Conservation (phyloP, 805 yeast species). For the Yarrowia sp. region DNA sequence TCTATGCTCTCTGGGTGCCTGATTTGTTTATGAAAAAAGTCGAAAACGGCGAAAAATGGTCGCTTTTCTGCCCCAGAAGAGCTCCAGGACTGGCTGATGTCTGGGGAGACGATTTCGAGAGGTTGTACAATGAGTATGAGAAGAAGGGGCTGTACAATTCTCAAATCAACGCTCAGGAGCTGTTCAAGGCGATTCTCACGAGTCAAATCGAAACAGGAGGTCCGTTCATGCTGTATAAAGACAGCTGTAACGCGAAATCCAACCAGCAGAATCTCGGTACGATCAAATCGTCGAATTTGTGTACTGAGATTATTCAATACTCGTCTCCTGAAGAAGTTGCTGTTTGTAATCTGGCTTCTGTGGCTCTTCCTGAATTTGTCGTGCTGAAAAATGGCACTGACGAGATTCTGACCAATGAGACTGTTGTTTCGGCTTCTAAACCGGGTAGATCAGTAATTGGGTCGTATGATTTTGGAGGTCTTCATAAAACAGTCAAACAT, state of each 20-base stretch:
- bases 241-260: slow-evolving; percentile 80
- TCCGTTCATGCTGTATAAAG: slow-evolving; percentile 92
- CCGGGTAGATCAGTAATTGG: not conserved
- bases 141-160: slow-evolving; percentile 55
- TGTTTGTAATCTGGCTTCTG: slow-evolving; percentile 89
- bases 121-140: slow-evolving; percentile 68
- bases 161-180: slow-evolving; percentile 73
- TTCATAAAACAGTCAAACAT: slow-evolving; percentile 72
- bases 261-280: slow-evolving; percentile 88
- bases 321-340: slow-evolving; percentile 86
- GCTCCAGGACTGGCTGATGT: slow-evolving; percentile 79
- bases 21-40: slow-evolving; percentile 90
- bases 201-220: slow-evolving; percentile 94
- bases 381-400: slow-evolving; percentile 44
- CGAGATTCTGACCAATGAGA: no score
- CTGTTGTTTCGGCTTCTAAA: no score
- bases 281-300: slow-evolving; percentile 86
- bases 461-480: slow-evolving; percentile 61
- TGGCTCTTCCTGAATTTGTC: slow-evolving; percentile 79
- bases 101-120: slow-evolving; percentile 76
- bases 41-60: slow-evolving; percentile 72
- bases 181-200: slow-evolving; percentile 82
- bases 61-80: slow-evolving; percentile 78
- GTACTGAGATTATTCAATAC: slow-evolving; percentile 89
- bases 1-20: slow-evolving; percentile 90